These are phyloP conservation scores for Monilinia fructigena DNA, from an alignment of 2,329 filamentous ascomycete species.

Conservation along the genomic window DNA sequence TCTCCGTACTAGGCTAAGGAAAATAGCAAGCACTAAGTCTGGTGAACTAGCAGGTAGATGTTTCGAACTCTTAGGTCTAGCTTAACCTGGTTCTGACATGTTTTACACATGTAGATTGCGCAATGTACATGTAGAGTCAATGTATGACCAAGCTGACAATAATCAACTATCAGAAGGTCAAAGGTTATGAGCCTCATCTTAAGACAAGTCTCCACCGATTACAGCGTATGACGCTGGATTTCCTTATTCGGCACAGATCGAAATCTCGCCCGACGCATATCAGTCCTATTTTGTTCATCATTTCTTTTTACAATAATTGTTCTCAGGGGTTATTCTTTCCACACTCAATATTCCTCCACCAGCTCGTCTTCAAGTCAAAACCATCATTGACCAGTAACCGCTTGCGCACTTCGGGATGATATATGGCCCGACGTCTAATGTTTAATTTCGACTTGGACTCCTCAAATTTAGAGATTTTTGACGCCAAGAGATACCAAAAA, in stretches of 20 bases:
- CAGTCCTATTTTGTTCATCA: not conserved
- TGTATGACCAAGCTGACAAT: slow-evolving; percentile 12
- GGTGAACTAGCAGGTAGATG: not conserved
- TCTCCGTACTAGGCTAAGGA: slow-evolving; percentile 11
- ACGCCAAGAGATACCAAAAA: no score
- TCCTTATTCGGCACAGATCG: not conserved
- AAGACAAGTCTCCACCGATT: slow-evolving; percentile 11
- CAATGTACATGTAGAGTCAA: slow-evolving; percentile 6
- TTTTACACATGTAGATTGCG: slow-evolving; percentile 3
- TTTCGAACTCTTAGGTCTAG: not conserved
- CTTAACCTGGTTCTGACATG: not conserved
- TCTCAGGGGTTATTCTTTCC: slow-evolving; percentile 11
- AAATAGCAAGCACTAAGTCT: not conserved
- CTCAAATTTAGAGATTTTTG: not conserved
- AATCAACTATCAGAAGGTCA: slow-evolving; percentile 17
- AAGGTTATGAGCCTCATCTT: slow-evolving; percentile 17
- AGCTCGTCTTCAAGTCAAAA: slow-evolving; percentile 8
- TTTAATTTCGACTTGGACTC: not conserved
- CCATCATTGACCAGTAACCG: not conserved
- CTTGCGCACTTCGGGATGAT: not conserved
- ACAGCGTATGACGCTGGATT: slow-evolving; percentile 12
- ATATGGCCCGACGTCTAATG: not conserved
- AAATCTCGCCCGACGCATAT: slow-evolving; percentile 11
- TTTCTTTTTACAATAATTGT: not conserved
- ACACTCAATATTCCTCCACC: not conserved